phyloP scores from a whole-genome alignment of 495 filamentous ascomycete species.

The Lichina pygmaea region DNA sequence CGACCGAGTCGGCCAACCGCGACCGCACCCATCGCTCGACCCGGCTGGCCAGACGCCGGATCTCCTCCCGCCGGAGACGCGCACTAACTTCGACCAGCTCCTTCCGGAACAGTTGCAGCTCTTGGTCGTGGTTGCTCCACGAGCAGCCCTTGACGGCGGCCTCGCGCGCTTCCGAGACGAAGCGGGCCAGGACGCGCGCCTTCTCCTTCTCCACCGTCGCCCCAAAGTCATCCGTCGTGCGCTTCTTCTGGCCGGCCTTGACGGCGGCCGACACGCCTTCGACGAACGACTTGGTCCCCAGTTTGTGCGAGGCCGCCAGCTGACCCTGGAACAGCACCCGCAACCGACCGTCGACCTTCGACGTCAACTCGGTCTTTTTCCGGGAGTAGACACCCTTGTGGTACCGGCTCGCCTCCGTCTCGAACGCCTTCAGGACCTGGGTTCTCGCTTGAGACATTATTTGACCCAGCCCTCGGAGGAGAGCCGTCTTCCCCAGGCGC shows the following conservation, averaged over 20 bases:
- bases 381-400: conserved; percentile 80
- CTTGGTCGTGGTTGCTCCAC: conserved; percentile 53
- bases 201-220: conserved; percentile 76
- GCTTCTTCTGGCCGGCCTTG: conserved; percentile 76
- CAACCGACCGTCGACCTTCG: conserved; percentile 60
- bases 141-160: conserved; percentile 47
- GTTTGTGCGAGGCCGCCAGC: conserved; percentile 64
- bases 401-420: conserved; percentile 72
- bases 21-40: conserved; percentile 83
- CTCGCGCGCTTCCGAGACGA: conserved; percentile 47
- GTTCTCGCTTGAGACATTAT: conserved; percentile 45
- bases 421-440: conserved; percentile 57
- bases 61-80: conserved; percentile 70
- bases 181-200: conserved; percentile 40
- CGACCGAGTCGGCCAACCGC: conserved; percentile 62
- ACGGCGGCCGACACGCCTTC: conserved; percentile 63
- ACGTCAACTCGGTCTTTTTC: conserved; percentile 63
- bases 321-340: conserved; percentile 75
- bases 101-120: conserved; percentile 35
- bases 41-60: conserved; percentile 69
- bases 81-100: conserved; percentile 70
- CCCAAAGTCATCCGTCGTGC: conserved; percentile 72
- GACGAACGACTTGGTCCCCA: conserved; percentile 63
- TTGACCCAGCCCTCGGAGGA: conserved; percentile 50
- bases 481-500: conserved; percentile 37